Percentiles rank a stretch among this genome's conserved stretches.
Evolutionary conservation across 2,329 filamentous ascomycete species (phyloP).

Genomic region (Exophiala viscosa): DNA sequence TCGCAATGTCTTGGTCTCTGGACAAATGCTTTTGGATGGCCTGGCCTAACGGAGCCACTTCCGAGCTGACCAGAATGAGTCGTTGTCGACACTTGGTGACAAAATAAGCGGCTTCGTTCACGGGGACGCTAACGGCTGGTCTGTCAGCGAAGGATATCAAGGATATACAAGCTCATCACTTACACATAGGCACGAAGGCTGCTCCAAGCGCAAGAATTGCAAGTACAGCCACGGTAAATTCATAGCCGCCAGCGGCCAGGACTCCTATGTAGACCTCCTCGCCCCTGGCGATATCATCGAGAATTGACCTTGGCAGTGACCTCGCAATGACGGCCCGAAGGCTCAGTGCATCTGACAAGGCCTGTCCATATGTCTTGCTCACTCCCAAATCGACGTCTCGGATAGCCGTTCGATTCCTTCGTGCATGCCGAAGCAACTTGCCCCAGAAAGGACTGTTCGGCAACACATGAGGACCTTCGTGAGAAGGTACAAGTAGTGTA

Average conservation of each 20-base stretch:
- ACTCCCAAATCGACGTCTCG: slow-evolving; percentile 21
- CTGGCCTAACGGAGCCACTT: background rate
- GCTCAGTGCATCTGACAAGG: slow-evolving; percentile 20
- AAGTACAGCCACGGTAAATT: slow-evolving; percentile 47
- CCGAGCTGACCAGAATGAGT: background rate
- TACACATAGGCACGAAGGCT: slow-evolving; percentile 43
- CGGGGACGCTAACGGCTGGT: slow-evolving; percentile 16
- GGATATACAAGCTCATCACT: background rate
- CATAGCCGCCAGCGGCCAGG: slow-evolving; percentile 41
- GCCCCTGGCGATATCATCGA: slow-evolving; percentile 1
- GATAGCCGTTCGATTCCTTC: slow-evolving; percentile 6
- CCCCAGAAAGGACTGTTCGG: background rate
- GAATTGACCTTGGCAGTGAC: background rate
- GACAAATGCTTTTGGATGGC: no score
- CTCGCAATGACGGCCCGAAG: slow-evolving; percentile 11
- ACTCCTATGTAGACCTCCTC: slow-evolving; percentile 5
- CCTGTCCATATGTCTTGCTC: slow-evolving; percentile 21
- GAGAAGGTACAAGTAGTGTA: background rate
- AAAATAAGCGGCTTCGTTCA: slow-evolving; percentile 31
- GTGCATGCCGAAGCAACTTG: background rate
- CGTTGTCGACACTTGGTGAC: slow-evolving; percentile 7
- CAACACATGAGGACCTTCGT: background rate
- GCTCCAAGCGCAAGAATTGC: slow-evolving; percentile 47
- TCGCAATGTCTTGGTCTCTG: no score
- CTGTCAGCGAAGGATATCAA: background rate